Evolutionary conservation across 2,329 filamentous ascomycete genomes (phyloP).

Genomic region (Aspergillus luchuensis): DNA sequence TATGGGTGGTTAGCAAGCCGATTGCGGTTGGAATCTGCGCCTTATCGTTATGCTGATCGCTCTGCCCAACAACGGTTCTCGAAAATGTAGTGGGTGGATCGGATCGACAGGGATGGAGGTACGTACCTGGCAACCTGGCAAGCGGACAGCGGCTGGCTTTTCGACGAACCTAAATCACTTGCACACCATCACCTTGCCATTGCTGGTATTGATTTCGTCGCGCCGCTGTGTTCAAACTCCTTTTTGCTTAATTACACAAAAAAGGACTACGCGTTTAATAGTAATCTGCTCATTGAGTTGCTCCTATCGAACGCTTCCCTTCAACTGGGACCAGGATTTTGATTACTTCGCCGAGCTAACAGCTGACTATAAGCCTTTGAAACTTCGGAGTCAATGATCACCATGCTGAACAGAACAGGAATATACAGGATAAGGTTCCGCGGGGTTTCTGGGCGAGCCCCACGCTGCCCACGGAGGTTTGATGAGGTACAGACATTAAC

Average conservation of each 20-base stretch:
- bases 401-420: not conserved
- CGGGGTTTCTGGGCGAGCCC: not conserved
- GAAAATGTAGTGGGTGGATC: slow-evolving; percentile 12
- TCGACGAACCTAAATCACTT: not conserved
- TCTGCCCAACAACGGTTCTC: not conserved
- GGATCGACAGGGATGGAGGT: slow-evolving; percentile 18
- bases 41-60: not conserved
- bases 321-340: not conserved
- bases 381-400: not conserved
- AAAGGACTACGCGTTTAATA: not conserved
- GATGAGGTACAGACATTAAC: not conserved
- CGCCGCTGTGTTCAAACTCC: too few relatives aligned
- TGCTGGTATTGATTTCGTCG: too few relatives aligned
- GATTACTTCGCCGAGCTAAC: not conserved
- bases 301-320: not conserved
- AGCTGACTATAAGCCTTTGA: not conserved
- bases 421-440: not conserved
- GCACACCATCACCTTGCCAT: not conserved
- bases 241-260: too few relatives aligned
- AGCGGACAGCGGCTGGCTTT: not conserved
- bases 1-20: not conserved
- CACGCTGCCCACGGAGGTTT: not conserved
- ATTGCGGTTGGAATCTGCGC: slow-evolving; percentile 1
- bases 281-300: not conserved
- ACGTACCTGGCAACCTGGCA: not conserved